Evolutionary conservation across 768 basidiomycete genomes (phyloP), one percentile per base, ranked within the genome.

Genomic region (Amylocystis lapponica): DNA sequence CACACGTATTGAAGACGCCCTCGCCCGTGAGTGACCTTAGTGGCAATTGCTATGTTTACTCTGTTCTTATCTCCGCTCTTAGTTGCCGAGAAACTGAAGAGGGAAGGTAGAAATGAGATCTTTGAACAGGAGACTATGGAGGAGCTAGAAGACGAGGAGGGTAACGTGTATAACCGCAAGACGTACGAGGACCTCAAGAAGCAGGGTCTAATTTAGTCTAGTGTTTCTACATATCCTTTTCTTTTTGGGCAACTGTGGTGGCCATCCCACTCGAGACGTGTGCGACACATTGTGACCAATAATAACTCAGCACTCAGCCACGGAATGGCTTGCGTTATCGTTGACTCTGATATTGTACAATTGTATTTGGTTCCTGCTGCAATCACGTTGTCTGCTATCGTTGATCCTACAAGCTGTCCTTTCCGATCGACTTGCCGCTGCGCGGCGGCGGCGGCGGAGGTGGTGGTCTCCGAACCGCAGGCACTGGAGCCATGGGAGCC

Each of bases 71-170:
- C 29, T 9, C 22, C 29, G 10, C 17, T 44, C 13, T 13, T 50
- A 97, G 93, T 99, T 50, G 96, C 95, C 8, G 96, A 99, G 59
- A 95, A 93, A 59, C 76, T 99, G 41, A 99, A 99, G 66, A 84
- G 84, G 48, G 95, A 98, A 66, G 96, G 96, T n/a, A 75, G 86
- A 16, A 83, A 89, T 55, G 96, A 98, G 58, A 85, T 97, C 41
- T 86, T 87, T 46, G 83, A 88, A 62, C 83, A 88, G 55, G 93
- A 97, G 65, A 88, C 88, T 17, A 95, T 94, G 78, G 96, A 98
- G 63, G 96, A 99, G 64, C 75, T 97, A 27, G 96, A 99, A 60
- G 96, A 99, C 60, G 90, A 90, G 35, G 96, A 98, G 61, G 96
- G 96, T 13, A 98, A 99, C 55, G 96, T 98, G 38, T 97, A 98